Percentiles rank a stretch among this genome's conserved stretches.
Evolutionary conservation across 2,329 filamentous ascomycete genomes (phyloP).

Genomic region (Apiospora aurea): DNA sequence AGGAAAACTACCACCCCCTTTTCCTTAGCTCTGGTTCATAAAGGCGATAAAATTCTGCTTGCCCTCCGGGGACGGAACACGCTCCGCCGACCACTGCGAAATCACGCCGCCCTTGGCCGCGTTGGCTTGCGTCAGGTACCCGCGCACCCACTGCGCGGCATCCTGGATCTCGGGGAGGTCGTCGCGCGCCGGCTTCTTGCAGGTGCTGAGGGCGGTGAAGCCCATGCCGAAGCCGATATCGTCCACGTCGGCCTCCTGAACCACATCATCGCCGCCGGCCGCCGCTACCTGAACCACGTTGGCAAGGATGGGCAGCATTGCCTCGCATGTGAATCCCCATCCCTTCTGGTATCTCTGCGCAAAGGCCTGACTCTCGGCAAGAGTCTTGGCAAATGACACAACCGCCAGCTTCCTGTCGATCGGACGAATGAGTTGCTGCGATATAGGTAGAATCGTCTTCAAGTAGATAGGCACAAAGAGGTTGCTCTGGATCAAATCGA

Average conservation of each 20-base stretch:
- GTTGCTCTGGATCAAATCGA: constrained; percentile 80
- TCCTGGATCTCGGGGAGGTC: constrained; percentile 86
- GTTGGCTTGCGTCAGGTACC: constrained; percentile 81
- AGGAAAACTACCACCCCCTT: neutral
- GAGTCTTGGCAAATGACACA: constrained; percentile 89
- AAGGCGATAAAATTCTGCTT: constrained; percentile 61
- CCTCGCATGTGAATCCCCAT: constrained; percentile 89
- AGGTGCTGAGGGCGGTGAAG: constrained; percentile 92
- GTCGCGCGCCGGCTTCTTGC: constrained; percentile 76
- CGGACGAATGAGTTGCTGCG: constrained; percentile 85
- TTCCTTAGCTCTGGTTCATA: constrained; percentile 39
- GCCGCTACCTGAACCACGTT: constrained; percentile 78
- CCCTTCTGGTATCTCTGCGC: constrained; percentile 84
- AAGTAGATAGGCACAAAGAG: constrained; percentile 89
- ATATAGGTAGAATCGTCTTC: constrained; percentile 84
- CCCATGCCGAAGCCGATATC: constrained; percentile 94
- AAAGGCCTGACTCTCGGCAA: constrained; percentile 86
- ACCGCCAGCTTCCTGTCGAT: constrained; percentile 93
- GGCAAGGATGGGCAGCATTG: constrained; percentile 86
- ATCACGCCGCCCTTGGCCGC: constrained; percentile 74
- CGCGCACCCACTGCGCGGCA: constrained; percentile 83
- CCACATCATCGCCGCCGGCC: constrained; percentile 74
- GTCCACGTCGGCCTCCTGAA: constrained; percentile 89
- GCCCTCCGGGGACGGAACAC: constrained; percentile 63
- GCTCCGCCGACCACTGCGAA: constrained; percentile 73